Conservation (phyloP, 345 rosid species). For the Leavenworthia alabamica region DNA sequence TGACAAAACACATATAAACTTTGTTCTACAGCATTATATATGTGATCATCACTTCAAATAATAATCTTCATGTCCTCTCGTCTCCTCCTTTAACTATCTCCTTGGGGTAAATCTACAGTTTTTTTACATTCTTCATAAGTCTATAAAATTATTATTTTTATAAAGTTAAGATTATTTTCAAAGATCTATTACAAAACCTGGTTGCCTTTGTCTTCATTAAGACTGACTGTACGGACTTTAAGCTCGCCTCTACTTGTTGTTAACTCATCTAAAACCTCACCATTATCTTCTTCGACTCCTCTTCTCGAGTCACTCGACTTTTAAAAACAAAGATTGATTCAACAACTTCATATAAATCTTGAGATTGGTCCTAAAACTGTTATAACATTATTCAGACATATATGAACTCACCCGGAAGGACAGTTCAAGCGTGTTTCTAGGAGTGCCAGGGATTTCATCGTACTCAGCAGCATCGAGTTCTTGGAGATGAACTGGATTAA, state of each 20-base stretch:
- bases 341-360: no score
- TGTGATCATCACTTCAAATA: constrained; percentile 4
- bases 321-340: background rate
- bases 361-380: no score
- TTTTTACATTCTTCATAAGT: background rate
- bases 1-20: background rate
- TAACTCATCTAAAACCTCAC: constrained; percentile 64
- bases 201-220: constrained; percentile 27
- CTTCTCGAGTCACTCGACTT: constrained; percentile 9
- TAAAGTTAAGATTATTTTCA: background rate
- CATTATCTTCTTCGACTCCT: constrained; percentile 12
- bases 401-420: constrained; percentile 23
- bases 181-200: constrained; percentile 9
- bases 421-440: constrained; percentile 28
- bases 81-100: background rate
- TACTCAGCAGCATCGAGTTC: constrained; percentile 84
- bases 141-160: background rate
- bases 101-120: constrained; percentile 20
- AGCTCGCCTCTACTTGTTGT: constrained; percentile 81
- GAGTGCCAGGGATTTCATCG: constrained; percentile 55
- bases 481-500: constrained; percentile 36
- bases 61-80: background rate
- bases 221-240: constrained; percentile 47
- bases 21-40: background rate
- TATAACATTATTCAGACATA: no score